Conservation (phyloP, 768 basidiomycete species). For the Lentinus tigrinus region DNA sequence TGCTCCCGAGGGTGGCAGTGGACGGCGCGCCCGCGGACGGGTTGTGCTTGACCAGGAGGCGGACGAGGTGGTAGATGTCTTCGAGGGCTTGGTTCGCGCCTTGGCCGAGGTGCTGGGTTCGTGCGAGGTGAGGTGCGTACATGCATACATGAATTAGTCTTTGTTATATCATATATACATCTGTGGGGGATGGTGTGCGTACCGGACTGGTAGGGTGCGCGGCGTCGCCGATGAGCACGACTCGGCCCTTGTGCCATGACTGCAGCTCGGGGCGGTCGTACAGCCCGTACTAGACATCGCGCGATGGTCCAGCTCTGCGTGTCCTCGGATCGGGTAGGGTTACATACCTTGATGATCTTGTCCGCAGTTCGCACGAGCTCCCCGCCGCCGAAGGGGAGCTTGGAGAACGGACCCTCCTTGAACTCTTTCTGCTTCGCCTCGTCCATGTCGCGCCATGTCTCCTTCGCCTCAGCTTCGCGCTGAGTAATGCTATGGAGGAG, state of each 20-base stretch:
- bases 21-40: conserved; percentile 27
- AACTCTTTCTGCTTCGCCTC: conserved; percentile 25
- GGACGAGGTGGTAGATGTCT: conserved; percentile 37
- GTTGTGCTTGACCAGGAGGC: conserved; percentile 33
- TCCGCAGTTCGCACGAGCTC: conserved; percentile 26
- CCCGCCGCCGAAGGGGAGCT: conserved; percentile 27
- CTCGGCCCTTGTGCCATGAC: conserved; percentile 41
- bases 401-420: conserved; percentile 18
- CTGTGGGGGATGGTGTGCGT: conserved; percentile 10
- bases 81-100: conserved; percentile 47
- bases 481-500: conserved; percentile 29
- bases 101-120: conserved; percentile 42
- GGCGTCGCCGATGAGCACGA: conserved; percentile 44
- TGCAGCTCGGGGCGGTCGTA: conserved; percentile 43
- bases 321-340: no score
- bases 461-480: conserved; percentile 38
- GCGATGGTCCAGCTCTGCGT: background rate
- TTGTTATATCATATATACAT: background rate
- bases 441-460: conserved; percentile 42
- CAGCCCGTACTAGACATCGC: conserved; percentile 34
- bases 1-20: conserved; percentile 25
- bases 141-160: no score
- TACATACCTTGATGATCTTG: conserved; percentile 25
- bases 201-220: conserved; percentile 48
- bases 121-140: no score